phyloP scores from a whole-genome alignment of 148 eudicot genomes.

The Rhododendron kiyosumense region DNA sequence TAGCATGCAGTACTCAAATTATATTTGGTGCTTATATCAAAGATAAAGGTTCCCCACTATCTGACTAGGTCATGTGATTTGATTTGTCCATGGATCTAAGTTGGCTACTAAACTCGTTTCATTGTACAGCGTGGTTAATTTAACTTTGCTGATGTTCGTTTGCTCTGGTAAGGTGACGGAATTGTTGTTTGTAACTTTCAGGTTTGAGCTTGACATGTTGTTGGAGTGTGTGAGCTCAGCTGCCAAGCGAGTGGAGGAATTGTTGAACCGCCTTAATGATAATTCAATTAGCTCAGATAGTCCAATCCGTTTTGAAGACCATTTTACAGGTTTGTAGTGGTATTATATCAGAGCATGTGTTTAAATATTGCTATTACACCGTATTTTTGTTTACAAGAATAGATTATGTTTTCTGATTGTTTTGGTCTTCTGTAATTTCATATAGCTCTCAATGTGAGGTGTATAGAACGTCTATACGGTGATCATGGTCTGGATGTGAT shows the following conservation, averaged over 20 bases:
- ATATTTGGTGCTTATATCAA: background rate
- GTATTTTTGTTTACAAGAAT: background rate
- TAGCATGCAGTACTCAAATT: background rate
- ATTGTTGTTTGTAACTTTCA: slow-evolving; percentile 23
- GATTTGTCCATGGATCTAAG: background rate
- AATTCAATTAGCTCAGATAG: slow-evolving; percentile 38
- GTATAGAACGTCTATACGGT: slow-evolving; percentile 92
- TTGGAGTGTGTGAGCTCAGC: slow-evolving; percentile 88
- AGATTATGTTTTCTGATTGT: background rate
- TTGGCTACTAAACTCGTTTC: background rate
- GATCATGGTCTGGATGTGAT: slow-evolving; percentile 93
- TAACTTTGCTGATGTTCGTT: background rate
- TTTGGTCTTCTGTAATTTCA: slow-evolving; percentile 11
- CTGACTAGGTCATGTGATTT: background rate
- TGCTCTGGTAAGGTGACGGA: slow-evolving; percentile 3
- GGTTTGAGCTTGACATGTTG: slow-evolving; percentile 98
- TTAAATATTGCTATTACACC: background rate
- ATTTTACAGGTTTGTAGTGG: slow-evolving; percentile 59
- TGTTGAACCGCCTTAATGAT: slow-evolving; percentile 55
- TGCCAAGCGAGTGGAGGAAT: slow-evolving; percentile 73
- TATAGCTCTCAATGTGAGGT: slow-evolving; percentile 81
- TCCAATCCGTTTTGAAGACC: slow-evolving; percentile 64
- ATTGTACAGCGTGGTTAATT: background rate
- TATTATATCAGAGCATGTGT: background rate
- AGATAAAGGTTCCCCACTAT: background rate